These are phyloP conservation scores for Microdochium nivale DNA, from an alignment of 2,329 filamentous ascomycete species.

Conservation along the genomic window DNA sequence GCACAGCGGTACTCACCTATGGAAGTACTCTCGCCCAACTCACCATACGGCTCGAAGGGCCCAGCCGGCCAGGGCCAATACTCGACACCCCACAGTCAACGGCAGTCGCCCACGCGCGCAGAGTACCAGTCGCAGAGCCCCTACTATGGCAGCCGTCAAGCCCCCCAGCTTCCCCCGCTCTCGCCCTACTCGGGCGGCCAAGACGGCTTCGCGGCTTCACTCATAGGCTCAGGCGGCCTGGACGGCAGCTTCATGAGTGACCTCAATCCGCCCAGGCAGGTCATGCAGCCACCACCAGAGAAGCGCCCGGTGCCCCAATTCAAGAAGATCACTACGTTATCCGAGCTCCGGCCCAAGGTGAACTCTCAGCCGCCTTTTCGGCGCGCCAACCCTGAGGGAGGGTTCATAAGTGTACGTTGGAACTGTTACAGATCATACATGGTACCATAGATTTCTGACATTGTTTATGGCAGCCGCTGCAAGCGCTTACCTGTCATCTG, in stretches of 20 bases:
- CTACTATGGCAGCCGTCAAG: conserved; percentile 45
- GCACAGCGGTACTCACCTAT: conserved; percentile 94
- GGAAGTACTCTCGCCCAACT: conserved; percentile 76
- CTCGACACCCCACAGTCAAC: conserved; percentile 42
- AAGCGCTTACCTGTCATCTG: conserved; percentile 88
- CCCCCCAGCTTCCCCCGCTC: conserved; percentile 67
- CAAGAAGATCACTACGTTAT: conserved; percentile 61
- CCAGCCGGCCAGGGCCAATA: conserved; percentile 46
- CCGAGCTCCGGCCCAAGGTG: conserved; percentile 73
- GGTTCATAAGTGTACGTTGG: conserved; percentile 82
- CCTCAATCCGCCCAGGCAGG: conserved; percentile 6
- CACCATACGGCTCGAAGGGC: conserved; percentile 63
- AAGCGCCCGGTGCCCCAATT: conserved; percentile 80
- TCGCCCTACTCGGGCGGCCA: conserved; percentile 58
- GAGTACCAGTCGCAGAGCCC: conserved; percentile 49
- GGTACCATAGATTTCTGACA: conserved; percentile 13
- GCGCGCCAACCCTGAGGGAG: conserved; percentile 90
- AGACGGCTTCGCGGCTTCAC: conserved; percentile 65
- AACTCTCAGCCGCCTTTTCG: conserved; percentile 85
- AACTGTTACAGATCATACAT: conserved; percentile 2
- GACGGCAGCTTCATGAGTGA: conserved; percentile 55
- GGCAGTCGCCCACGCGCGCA: conserved; percentile 72
- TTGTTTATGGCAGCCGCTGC: conserved; percentile 58
- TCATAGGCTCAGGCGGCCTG: conserved; percentile 50
- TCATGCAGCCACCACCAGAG: conserved; percentile 21